Conservation (phyloP, 2,329 filamentous ascomycete species). For the Chrysoporthe deuterocubensis region DNA sequence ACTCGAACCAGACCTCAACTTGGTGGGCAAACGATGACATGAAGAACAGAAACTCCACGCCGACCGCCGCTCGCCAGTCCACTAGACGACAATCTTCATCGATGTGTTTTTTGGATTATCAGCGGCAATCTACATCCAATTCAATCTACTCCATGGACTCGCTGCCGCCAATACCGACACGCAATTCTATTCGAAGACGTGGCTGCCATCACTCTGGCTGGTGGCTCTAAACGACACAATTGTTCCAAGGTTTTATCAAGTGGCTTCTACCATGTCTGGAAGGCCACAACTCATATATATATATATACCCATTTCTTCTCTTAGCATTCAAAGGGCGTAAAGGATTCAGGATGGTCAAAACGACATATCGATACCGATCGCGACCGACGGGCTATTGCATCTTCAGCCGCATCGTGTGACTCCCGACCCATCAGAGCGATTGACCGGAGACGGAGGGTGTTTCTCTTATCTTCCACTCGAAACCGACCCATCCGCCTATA, state of each 20-base stretch:
- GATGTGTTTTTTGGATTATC: neutral
- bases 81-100: neutral
- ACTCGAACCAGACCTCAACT: conserved; percentile 1
- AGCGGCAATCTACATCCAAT: neutral
- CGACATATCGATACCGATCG: conserved; percentile 20
- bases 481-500: neutral
- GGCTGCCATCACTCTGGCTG: conserved; percentile 2
- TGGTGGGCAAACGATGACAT: conserved; percentile 11
- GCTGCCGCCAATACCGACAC: neutral
- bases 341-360: conserved; percentile 23
- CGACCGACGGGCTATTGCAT: conserved; percentile 5
- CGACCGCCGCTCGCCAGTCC: neutral
- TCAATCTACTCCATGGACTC: neutral
- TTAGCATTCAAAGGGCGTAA: conserved; percentile 28
- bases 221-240: conserved; percentile 11
- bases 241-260: conserved; percentile 1
- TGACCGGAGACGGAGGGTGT: neutral
- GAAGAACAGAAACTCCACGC: neutral
- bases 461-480: neutral
- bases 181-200: conserved; percentile 2
- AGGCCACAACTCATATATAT: conserved; percentile 15
- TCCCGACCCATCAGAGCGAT: neutral
- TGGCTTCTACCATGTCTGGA: neutral
- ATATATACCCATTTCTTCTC: conserved; percentile 23
- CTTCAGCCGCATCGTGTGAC: conserved; percentile 1